A percentile compares a stretch with the other conserved stretches of the same genome.
These are phyloP conservation scores for Scedosporium dehoogii DNA, from an alignment of 2,329 filamentous ascomycete genomes.

Conservation along the genomic window DNA sequence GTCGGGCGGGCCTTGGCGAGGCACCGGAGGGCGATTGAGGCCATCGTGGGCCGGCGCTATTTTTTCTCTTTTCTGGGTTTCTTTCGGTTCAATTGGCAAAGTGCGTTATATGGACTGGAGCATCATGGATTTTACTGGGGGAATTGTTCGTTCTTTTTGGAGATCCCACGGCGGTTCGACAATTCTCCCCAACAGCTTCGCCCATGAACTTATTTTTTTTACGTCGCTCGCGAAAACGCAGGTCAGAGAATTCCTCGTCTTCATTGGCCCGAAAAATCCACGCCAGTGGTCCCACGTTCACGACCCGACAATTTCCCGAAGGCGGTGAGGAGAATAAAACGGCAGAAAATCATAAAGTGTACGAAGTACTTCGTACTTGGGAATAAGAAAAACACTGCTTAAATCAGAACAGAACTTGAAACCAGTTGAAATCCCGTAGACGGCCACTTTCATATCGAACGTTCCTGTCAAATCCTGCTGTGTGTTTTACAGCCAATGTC, in stretches of 20 bases:
- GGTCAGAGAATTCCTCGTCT: conserved; percentile 4
- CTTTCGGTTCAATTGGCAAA: background rate
- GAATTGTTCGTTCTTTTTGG: no score
- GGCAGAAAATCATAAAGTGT: background rate
- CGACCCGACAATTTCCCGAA: background rate
- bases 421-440: no score
- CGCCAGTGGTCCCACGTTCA: background rate
- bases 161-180: no score
- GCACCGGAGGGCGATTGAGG: conserved; percentile 31
- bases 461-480: no score
- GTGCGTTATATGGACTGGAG: no score
- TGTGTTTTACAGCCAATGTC: no score
- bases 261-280: background rate
- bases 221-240: background rate
- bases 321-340: background rate
- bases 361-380: no score
- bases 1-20: conserved; percentile 25
- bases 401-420: no score
- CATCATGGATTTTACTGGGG: no score
- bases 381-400: background rate
- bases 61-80: background rate
- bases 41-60: conserved; percentile 23
- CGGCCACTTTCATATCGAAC: no score
- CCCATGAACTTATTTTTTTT: background rate
- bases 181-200: background rate